Base-by-base conservation (phyloP, 441 rosid species). In the Erodium trifolium region DNA sequence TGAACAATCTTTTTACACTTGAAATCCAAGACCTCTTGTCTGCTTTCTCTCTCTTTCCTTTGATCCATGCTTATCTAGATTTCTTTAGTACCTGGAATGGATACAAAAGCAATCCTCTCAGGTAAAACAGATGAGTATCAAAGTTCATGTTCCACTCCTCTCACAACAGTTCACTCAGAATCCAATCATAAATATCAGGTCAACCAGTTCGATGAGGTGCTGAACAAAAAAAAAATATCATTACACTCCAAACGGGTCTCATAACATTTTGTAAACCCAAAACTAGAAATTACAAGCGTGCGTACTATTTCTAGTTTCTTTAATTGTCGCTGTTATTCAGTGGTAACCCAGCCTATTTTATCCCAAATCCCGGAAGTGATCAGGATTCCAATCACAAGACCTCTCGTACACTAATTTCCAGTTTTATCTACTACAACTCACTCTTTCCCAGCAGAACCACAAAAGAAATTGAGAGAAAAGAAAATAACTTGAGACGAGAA, bases 51-150 rank as follows among this genome's bases (percentile, higher is more conserved):
- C 49, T 68, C 23, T 63, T 74, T 60, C 23, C 35, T 17, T 23
- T 63, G 75, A 72, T 80, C 83, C 85, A 82, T 82, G 35, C 18
- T 63, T 41, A 45, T 63, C 18, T 35, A 63, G 62, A 55, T 4
- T 55, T 17, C 23, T 55, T 55, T 9, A 0, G 62, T 16, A 55
- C 3, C 62, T 55, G 62, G 62, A 55, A 55, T 2, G 51, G 51
- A 45, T 45, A 16, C 8, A 55, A 55, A 16, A 16, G 9, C 62
- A 55, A 55, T 55, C 5, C 37, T 3, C 37, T 34, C 5, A 34
- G 5, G 37, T 34, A 34, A 34, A 7, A 55, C 1, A 45, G 13
- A 45, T 45, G 51, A 45, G 12, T 45, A 10, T 45, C 51, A 45
- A 45, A 45, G 12, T 45, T 45, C 51, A 45, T 45, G 51, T 8